phyloP scores from a whole-genome alignment of 2,329 filamentous ascomycete genomes.

The Arthrobotrys sinensis region DNA sequence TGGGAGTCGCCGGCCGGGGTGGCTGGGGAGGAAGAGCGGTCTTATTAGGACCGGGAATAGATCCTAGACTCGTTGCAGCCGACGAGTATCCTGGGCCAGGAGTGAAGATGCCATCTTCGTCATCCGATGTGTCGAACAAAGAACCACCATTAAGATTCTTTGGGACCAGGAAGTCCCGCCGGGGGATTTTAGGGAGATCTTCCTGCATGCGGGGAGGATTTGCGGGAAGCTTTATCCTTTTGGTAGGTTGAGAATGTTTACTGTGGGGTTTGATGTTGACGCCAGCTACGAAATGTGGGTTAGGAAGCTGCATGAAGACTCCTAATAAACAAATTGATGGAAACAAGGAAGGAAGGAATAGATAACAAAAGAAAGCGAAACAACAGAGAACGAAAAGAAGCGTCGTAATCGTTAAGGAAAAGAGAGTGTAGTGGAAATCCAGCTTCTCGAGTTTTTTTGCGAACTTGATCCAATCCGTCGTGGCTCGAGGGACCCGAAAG shows the following conservation, averaged over 20 bases:
- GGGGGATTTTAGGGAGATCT: conserved; percentile 38
- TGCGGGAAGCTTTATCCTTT: conserved; percentile 22
- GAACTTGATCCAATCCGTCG: conserved; percentile 39
- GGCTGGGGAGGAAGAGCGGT: conserved; percentile 37
- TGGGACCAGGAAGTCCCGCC: conserved; percentile 54
- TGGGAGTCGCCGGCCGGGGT: conserved; percentile 47
- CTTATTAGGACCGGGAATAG: conserved; percentile 23
- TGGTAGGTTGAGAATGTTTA: conserved; percentile 12
- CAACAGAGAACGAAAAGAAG: conserved; percentile 20
- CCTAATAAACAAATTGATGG: conserved; percentile 9
- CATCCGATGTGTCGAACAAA: conserved; percentile 56
- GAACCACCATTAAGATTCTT: conserved; percentile 33
- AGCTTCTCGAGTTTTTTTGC: conserved; percentile 23
- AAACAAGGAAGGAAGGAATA: conserved; percentile 20
- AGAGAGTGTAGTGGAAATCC: conserved; percentile 55
- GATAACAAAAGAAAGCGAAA: conserved; percentile 19
- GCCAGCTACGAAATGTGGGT: conserved; percentile 43
- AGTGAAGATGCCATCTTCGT: conserved; percentile 57
- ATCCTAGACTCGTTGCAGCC: conserved; percentile 52
- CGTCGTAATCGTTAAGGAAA: conserved; percentile 2
- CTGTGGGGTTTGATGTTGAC: conserved; percentile 11
- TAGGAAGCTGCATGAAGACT: conserved; percentile 56
- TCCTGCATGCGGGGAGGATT: conserved; percentile 56
- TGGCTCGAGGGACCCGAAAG: conserved; percentile 34
- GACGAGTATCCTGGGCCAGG: conserved; percentile 58